Conservation (phyloP, 306 rosid genomes). For the Ormosia semicastrata region DNA sequence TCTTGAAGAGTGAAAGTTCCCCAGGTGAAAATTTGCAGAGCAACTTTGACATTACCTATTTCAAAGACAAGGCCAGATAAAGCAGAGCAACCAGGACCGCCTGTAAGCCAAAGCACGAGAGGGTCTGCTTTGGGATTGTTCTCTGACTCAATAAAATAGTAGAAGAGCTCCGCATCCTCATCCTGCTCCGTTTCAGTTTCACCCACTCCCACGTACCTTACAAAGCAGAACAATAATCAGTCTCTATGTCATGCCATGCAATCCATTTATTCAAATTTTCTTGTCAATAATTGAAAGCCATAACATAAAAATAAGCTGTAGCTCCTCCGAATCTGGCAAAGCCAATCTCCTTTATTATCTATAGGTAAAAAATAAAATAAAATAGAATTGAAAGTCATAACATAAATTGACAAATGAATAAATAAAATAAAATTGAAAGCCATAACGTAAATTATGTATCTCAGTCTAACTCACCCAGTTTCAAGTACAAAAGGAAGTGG, state of each 20-base stretch:
- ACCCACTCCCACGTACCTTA: slow-evolving; percentile 71
- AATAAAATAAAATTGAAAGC: background rate
- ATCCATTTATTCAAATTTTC: too few relatives aligned
- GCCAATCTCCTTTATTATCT: too few relatives aligned
- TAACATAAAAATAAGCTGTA: too few relatives aligned
- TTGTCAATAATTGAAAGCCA: too few relatives aligned
- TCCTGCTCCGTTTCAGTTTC: slow-evolving; percentile 24
- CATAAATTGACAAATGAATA: too few relatives aligned
- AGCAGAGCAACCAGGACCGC: slow-evolving; percentile 76
- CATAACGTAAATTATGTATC: background rate
- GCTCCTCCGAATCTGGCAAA: too few relatives aligned
- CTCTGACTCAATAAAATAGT: slow-evolving; percentile 64
- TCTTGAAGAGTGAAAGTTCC: too few relatives aligned
- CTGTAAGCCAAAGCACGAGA: slow-evolving; percentile 70
- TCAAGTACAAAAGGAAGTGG: slow-evolving; percentile 65
- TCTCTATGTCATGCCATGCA: too few relatives aligned
- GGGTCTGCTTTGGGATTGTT: slow-evolving; percentile 61
- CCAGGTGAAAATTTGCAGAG: too few relatives aligned
- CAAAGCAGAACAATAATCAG: too few relatives aligned
- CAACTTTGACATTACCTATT: slow-evolving; percentile 37
- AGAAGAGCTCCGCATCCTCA: slow-evolving; percentile 52
- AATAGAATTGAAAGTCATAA: too few relatives aligned
- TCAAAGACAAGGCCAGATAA: slow-evolving; percentile 49
- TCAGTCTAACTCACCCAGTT: slow-evolving; percentile 52
- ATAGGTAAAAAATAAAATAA: too few relatives aligned